Percentiles rank a stretch among this genome's conserved stretches.
Conservation (phyloP, 129 eudicot species). For the Saposhnikovia divaricata region DNA sequence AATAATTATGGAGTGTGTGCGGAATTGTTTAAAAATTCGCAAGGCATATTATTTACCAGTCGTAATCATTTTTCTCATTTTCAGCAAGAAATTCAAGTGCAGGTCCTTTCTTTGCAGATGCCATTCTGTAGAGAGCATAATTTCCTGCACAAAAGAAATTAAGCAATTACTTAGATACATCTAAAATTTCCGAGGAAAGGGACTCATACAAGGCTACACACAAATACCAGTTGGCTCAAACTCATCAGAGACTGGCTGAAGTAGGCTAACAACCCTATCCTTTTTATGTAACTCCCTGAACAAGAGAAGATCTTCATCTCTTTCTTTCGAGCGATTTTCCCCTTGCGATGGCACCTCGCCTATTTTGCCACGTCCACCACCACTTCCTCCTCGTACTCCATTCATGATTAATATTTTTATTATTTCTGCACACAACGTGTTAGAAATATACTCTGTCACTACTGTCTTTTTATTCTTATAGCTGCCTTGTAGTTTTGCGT, state of each 20-base stretch:
- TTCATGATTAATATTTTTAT: constrained; percentile 12
- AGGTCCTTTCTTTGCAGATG: constrained; percentile 48
- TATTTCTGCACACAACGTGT: not conserved
- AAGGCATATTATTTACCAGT: constrained; percentile 30
- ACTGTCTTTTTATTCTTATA: not conserved
- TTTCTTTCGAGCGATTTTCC: constrained; percentile 31
- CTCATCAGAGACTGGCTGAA: constrained; percentile 73
- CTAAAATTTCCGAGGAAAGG: too few species aligned
- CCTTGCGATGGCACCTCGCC: constrained; percentile 15
- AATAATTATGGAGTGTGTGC: not conserved
- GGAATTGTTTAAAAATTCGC: not conserved
- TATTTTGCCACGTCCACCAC: constrained; percentile 20
- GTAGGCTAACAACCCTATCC: constrained; percentile 47
- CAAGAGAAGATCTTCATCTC: constrained; percentile 62
- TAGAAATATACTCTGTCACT: not conserved
- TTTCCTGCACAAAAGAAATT: constrained; percentile 32
- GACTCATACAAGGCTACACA: not conserved
- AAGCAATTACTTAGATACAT: not conserved
- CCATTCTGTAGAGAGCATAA: constrained; percentile 50
- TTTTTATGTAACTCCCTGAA: constrained; percentile 57
- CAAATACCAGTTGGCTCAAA: constrained; percentile 56
- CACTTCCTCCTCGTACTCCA: constrained; percentile 8
- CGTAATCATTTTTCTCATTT: constrained; percentile 61
- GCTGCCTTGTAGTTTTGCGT: not conserved
- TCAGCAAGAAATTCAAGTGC: constrained; percentile 42